A percentile compares a stretch with the other conserved stretches of the same genome.
Evolutionary conservation across 441 rosid genomes (phyloP).

Genomic region (Macaranga tanarius): DNA sequence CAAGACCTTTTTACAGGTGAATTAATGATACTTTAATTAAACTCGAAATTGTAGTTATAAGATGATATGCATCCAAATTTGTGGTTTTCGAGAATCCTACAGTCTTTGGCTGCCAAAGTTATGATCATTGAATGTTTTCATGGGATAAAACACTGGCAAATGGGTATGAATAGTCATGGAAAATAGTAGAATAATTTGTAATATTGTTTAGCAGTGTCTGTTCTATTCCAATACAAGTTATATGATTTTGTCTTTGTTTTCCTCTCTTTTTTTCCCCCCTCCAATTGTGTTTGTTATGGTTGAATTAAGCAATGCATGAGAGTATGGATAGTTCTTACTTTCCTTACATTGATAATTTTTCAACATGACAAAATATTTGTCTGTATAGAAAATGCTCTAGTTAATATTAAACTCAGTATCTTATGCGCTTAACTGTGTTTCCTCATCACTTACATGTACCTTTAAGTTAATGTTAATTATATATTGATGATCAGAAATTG

Average conservation of each 20-base stretch:
- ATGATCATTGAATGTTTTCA: no score
- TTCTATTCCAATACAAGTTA: background rate
- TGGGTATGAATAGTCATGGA: background rate
- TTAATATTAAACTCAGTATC: no score
- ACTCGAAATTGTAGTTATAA: background rate
- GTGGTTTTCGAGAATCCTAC: background rate
- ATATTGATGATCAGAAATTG: no score
- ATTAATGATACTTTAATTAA: constrained; percentile 11
- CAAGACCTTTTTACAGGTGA: constrained; percentile 61
- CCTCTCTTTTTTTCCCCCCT: background rate
- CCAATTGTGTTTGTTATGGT: background rate
- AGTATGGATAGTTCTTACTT: no score
- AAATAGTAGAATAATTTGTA: background rate
- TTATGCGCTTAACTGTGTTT: no score
- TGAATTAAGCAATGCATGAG: background rate
- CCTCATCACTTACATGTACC: no score
- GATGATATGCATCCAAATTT: background rate
- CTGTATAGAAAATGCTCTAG: no score
- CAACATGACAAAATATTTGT: no score
- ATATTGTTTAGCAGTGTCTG: background rate
- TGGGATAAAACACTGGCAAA: no score
- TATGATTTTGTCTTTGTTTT: background rate
- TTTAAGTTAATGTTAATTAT: no score
- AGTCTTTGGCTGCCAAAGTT: no score
- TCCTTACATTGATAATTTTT: no score